Evolutionary conservation across 352 stramenopile genomes (phyloP), one percentile per base, ranked within the genome.

Genomic region (Pythium rhizo-oryzae): DNA sequence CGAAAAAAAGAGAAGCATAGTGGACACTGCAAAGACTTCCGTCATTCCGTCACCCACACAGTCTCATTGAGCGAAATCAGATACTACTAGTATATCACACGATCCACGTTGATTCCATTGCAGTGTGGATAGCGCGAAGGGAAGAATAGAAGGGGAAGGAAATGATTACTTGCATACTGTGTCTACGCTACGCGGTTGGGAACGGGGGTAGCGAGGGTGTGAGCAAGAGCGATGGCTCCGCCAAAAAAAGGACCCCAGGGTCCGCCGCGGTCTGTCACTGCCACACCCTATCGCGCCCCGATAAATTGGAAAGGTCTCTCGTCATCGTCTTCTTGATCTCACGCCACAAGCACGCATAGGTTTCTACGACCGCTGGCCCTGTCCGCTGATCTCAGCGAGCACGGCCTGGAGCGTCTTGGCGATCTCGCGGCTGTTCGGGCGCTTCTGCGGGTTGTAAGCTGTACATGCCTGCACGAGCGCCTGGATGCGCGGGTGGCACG

Each of bases 401-500:
- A 62, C 65, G 19, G 33, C 55, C 41, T 73, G 67, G 35, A 73
- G 28, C n/a, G 47, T 37, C 18, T 59, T 58, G 18, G 53, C 60
- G 16, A 73, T 69, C 12, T 67, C 59, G 8, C 67, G 67, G 67
- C 62, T 77, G 19, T 65, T 68, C 8, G 74, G 74, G 12, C 74
- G 74, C 35, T 78, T 72, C 24, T 74, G 62, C 19, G 75, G 77
- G 23, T 73, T 50, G 62, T 71, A 81, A 13, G 62, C 67, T 30
- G 74, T 70, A 37, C 77, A 85, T 16, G 63, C 51, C 30, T 72
- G 49, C 19, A 79, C 76, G 24, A 93, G 75, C 44, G 81, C 71
- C 24, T 78, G 67, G 51, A 93, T 82, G 25, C 53, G 75, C 11
- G 79, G 75, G 2, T 77, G 80, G 50, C 85, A 93, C 41, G 63